A percentile compares a stretch with the other conserved stretches of the same genome.
Conservation (phyloP, 768 basidiomycete genomes). For the Gautieria morchelliformis region DNA sequence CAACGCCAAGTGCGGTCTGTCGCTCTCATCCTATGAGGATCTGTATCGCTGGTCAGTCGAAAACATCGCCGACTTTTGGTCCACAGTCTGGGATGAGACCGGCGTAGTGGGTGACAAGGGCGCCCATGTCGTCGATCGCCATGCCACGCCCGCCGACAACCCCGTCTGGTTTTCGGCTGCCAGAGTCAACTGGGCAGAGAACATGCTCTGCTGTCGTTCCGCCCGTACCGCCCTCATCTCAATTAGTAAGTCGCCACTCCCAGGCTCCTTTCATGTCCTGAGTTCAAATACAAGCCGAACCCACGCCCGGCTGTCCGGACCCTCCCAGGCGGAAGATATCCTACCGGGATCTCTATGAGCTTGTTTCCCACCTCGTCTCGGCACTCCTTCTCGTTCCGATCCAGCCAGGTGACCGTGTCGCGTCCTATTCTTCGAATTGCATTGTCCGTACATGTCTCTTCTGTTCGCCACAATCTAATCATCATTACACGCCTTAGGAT, state of each 20-base stretch:
- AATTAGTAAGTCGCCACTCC: slow-evolving; percentile 41
- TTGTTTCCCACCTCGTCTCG: slow-evolving; percentile 49
- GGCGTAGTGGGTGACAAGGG: slow-evolving; percentile 55
- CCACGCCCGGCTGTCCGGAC: slow-evolving; percentile 37
- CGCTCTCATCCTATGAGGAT: slow-evolving; percentile 47
- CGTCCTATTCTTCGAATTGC: slow-evolving; percentile 71
- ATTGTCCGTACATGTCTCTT: slow-evolving; percentile 33
- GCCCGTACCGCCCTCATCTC: slow-evolving; percentile 53
- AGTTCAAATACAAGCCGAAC: slow-evolving; percentile 39
- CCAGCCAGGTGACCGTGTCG: slow-evolving; percentile 60
- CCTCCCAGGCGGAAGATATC: slow-evolving; percentile 38
- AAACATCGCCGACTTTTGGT: slow-evolving; percentile 60
- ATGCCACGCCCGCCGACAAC: slow-evolving; percentile 46
- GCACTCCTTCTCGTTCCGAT: slow-evolving; percentile 44
- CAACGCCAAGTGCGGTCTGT: slow-evolving; percentile 37
- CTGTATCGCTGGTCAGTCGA: slow-evolving; percentile 58
- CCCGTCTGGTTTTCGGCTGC: slow-evolving; percentile 66
- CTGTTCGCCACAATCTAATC: background rate
- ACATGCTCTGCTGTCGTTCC: slow-evolving; percentile 56
- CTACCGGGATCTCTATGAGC: slow-evolving; percentile 48
- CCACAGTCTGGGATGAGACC: slow-evolving; percentile 61
- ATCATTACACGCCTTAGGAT: slow-evolving; percentile 34
- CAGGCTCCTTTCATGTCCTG: slow-evolving; percentile 13
- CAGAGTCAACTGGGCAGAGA: slow-evolving; percentile 72
- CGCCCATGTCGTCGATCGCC: slow-evolving; percentile 44